phyloP scores from a whole-genome alignment of 2,329 filamentous ascomycete genomes.

The Fusarium liriodendri region DNA sequence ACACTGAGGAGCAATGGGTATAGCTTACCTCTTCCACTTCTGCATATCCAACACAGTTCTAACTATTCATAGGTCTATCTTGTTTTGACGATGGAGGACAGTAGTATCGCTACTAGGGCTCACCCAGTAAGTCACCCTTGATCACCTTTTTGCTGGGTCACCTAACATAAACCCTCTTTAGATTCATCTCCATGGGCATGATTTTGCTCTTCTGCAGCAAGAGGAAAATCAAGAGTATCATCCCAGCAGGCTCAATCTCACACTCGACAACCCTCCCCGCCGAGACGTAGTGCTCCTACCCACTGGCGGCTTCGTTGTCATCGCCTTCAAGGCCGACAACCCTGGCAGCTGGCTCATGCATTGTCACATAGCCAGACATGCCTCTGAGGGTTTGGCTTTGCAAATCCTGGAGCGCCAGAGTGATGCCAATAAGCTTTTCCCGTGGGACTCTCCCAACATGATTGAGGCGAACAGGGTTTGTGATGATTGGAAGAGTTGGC shows the following conservation, averaged over 20 bases:
- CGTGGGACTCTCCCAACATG: neutral
- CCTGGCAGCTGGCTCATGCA: constrained; percentile 62
- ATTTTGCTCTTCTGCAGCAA: constrained; percentile 37
- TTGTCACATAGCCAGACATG: constrained; percentile 62
- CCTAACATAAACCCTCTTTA: neutral
- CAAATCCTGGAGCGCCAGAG: constrained; percentile 36
- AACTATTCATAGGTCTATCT: constrained; percentile 21
- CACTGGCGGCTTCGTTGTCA: constrained; percentile 54
- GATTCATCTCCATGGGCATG: constrained; percentile 41
- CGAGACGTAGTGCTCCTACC: constrained; percentile 63
- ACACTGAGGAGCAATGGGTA: constrained; percentile 36
- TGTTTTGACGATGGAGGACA: constrained; percentile 25
- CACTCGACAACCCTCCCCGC: constrained; percentile 58
- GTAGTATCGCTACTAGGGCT: neutral
- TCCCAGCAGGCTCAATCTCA: constrained; percentile 21
- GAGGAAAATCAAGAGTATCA: constrained; percentile 18
- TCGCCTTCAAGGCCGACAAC: constrained; percentile 61
- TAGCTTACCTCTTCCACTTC: fast-evolving
- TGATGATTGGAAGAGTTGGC: constrained; percentile 18
- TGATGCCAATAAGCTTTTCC: constrained; percentile 18
- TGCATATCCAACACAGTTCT: neutral
- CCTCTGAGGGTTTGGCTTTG: constrained; percentile 44
- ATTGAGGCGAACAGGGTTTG: constrained; percentile 24
- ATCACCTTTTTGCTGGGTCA: neutral
- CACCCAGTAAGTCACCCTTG: neutral